phyloP scores from a whole-genome alignment of 2,329 filamentous ascomycete genomes.

The Didymella glomerata region DNA sequence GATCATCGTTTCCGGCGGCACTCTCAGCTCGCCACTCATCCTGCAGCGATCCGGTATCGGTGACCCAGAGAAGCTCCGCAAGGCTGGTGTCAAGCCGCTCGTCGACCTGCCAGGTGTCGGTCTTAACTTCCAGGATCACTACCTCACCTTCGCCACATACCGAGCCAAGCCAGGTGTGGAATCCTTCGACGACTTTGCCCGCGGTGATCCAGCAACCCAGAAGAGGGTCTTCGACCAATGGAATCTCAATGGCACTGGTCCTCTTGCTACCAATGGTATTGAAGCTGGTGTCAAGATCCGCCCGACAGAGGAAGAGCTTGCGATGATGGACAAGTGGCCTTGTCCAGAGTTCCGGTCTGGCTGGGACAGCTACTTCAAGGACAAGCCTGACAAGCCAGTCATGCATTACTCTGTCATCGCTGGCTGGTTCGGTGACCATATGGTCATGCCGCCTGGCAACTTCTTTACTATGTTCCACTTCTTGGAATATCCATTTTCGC shows the following conservation, averaged over 20 bases:
- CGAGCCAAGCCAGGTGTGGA: conserved; percentile 78
- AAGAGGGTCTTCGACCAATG: conserved; percentile 79
- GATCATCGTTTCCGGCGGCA: conserved; percentile 76
- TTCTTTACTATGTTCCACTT: conserved; percentile 87
- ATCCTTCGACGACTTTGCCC: conserved; percentile 81
- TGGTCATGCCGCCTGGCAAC: conserved; percentile 74
- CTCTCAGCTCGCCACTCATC: conserved; percentile 76
- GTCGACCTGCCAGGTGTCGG: conserved; percentile 77
- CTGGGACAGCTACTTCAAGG: conserved; percentile 83
- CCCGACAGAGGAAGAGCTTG: conserved; percentile 72
- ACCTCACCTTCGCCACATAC: conserved; percentile 74
- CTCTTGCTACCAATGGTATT: conserved; percentile 79
- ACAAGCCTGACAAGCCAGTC: conserved; percentile 85
- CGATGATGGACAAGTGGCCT: conserved; percentile 75
- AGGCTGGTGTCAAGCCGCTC: conserved; percentile 72
- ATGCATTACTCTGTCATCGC: conserved; percentile 84
- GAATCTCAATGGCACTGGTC: conserved; percentile 80
- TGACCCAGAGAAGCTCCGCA: conserved; percentile 74
- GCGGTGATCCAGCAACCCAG: conserved; percentile 76
- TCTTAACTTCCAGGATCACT: conserved; percentile 80
- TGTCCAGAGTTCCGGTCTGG: conserved; percentile 76
- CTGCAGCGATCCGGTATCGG: conserved; percentile 79
- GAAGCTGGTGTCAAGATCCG: conserved; percentile 82
- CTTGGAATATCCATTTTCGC: conserved; percentile 78
- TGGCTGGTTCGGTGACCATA: conserved; percentile 59